Percentiles rank a stretch among this genome's conserved stretches.
These are phyloP conservation scores for Rhizopogon vesiculosus DNA, from an alignment of 768 basidiomycete species.

Conservation along the genomic window DNA sequence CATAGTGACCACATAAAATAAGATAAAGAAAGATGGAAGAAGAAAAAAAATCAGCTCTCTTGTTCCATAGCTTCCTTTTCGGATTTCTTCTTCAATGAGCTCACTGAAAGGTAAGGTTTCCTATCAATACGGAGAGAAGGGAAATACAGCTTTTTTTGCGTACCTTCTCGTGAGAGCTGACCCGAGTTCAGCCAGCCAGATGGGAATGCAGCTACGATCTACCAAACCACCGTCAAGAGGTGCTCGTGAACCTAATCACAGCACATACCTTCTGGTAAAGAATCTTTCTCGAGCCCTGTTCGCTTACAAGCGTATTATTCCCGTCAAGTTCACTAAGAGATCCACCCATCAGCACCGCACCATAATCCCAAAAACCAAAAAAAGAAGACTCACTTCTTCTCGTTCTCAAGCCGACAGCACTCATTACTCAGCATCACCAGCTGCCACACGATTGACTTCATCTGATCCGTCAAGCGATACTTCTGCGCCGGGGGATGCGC, in stretches of 20 bases:
- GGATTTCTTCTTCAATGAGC: slow-evolving; percentile 78
- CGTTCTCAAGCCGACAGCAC: slow-evolving; percentile 63
- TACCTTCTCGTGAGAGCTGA: slow-evolving; percentile 84
- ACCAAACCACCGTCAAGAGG: not conserved
- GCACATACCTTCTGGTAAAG: slow-evolving; percentile 69
- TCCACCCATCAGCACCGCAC: slow-evolving; percentile 8
- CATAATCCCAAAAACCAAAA: not conserved
- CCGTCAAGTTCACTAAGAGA: slow-evolving; percentile 49
- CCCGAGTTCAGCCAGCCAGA: slow-evolving; percentile 83
- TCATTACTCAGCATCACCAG: slow-evolving; percentile 80
- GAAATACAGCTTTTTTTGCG: slow-evolving; percentile 15
- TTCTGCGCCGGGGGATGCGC: slow-evolving; percentile 69
- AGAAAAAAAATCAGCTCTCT: slow-evolving; percentile 28
- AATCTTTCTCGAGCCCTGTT: slow-evolving; percentile 74
- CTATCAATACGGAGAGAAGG: not conserved
- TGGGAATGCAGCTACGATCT: slow-evolving; percentile 81
- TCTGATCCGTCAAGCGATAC: slow-evolving; percentile 73
- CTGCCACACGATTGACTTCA: slow-evolving; percentile 80
- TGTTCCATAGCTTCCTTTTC: slow-evolving; percentile 70
- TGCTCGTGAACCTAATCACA: too few relatives aligned
- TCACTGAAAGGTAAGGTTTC: slow-evolving; percentile 41
- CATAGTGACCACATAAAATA: too few relatives aligned
- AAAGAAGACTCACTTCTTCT: slow-evolving; percentile 46
- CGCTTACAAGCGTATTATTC: slow-evolving; percentile 66
- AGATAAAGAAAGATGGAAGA: too few relatives aligned